phyloP scores from a whole-genome alignment of 345 rosid genomes.

The Rhizophora apiculata region DNA sequence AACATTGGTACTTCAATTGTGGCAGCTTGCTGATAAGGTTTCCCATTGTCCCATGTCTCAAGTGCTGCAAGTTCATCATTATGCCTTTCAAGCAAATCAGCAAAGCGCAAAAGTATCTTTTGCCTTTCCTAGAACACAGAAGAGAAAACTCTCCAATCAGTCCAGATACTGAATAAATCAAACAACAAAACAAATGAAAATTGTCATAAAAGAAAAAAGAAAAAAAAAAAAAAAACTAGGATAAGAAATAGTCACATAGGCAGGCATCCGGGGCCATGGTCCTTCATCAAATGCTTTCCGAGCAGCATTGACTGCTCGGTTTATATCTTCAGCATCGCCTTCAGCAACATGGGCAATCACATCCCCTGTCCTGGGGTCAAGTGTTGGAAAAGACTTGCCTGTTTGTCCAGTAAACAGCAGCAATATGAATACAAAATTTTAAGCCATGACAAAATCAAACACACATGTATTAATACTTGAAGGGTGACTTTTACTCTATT shows the following conservation, averaged over 20 bases:
- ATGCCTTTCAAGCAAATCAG: conserved; percentile 84
- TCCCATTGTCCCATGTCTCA: conserved; percentile 94
- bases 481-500: no score
- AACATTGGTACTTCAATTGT: conserved; percentile 67
- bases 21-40: conserved; percentile 78
- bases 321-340: conserved; percentile 83
- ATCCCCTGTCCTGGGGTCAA: conserved; percentile 90
- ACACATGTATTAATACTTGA: no score
- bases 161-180: neutral
- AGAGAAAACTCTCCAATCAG: conserved; percentile 6
- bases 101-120: conserved; percentile 56
- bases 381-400: conserved; percentile 80
- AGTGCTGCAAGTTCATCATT: conserved; percentile 79
- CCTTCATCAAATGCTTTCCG: conserved; percentile 97
- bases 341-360: conserved; percentile 90
- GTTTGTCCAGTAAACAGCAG: neutral
- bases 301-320: conserved; percentile 86
- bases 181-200: neutral
- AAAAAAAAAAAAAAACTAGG: neutral
- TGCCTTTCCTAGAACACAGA: conserved; percentile 66
- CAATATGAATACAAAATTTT: neutral
- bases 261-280: conserved; percentile 93
- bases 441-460: no score
- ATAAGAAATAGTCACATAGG: conserved; percentile 50
- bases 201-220: neutral